Percentiles rank a stretch among this genome's conserved stretches.
Evolutionary conservation across 2,329 filamentous ascomycete species (phyloP).

Genomic region (Colletotrichum lentis): DNA sequence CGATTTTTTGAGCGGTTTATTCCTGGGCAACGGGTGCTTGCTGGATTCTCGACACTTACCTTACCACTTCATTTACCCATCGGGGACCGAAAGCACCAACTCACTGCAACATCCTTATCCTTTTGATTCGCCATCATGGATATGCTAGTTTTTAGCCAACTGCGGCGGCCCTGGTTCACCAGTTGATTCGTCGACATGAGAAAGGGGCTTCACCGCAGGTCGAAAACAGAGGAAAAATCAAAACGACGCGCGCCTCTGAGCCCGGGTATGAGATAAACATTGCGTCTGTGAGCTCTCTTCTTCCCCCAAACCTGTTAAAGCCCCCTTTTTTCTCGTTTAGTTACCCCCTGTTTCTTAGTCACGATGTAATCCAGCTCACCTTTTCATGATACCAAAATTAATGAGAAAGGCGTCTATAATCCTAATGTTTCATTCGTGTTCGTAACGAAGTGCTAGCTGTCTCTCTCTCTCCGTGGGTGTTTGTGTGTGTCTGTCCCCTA

Average conservation of each 20-base stretch:
- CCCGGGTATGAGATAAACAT: conserved; percentile 23
- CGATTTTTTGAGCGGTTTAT: conserved; percentile 32
- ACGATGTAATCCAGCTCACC: conserved; percentile 54
- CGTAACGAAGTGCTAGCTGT: conserved; percentile 18
- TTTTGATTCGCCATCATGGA: conserved; percentile 24
- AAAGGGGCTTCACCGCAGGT: conserved; percentile 2
- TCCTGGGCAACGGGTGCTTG: conserved; percentile 41
- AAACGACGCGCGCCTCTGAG: background rate
- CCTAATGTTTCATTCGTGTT: conserved; percentile 29
- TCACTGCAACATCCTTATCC: conserved; percentile 5
- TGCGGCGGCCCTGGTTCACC: background rate
- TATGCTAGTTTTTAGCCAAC: conserved; percentile 27
- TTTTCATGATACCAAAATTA: conserved; percentile 59
- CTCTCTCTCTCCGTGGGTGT: conserved; percentile 5
- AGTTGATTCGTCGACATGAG: conserved; percentile 6
- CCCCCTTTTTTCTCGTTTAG: conserved; percentile 36
- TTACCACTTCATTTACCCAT: conserved; percentile 35
- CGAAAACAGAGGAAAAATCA: background rate
- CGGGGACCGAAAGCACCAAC: conserved; percentile 24
- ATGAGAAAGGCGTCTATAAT: conserved; percentile 46
- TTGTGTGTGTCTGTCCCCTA: conserved; percentile 7
- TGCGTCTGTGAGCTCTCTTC: conserved; percentile 32
- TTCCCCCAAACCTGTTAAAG: conserved; percentile 37
- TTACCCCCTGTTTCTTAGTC: conserved; percentile 46
- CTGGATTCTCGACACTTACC: conserved; percentile 39